phyloP scores from a whole-genome alignment of 495 filamentous ascomycete genomes.

The Aspergillus kassunensis region DNA sequence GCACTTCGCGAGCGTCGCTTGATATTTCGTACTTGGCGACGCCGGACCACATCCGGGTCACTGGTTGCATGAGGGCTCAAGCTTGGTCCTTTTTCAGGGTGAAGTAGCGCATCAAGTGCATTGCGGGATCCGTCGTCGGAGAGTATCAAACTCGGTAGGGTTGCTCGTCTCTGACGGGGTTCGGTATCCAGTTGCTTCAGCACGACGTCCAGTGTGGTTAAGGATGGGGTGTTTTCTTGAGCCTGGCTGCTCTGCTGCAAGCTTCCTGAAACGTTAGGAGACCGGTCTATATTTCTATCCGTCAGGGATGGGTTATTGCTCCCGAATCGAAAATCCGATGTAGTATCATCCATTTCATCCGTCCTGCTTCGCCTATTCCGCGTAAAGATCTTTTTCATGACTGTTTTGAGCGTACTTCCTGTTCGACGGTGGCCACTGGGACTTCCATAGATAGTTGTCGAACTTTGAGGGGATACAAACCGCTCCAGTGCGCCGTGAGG shows the following conservation, averaged over 20 bases:
- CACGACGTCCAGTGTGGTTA: slow-evolving; percentile 21
- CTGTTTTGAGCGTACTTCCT: slow-evolving; percentile 43
- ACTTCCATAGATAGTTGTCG: slow-evolving; percentile 23
- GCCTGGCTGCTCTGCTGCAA: slow-evolving; percentile 28
- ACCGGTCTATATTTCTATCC: neutral
- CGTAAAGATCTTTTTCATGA: slow-evolving; percentile 48
- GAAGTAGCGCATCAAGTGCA: slow-evolving; percentile 22
- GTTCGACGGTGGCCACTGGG: slow-evolving; percentile 36
- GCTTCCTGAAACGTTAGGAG: slow-evolving; percentile 19
- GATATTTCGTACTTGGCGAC: slow-evolving; percentile 19
- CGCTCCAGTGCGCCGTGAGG: slow-evolving; percentile 9
- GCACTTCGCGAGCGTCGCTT: slow-evolving; percentile 34
- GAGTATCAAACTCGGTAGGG: slow-evolving; percentile 43
- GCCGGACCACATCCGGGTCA: slow-evolving; percentile 19
- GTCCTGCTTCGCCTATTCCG: slow-evolving; percentile 38
- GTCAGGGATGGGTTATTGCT: neutral
- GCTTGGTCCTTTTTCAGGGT: slow-evolving; percentile 12
- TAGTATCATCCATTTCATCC: slow-evolving; percentile 29
- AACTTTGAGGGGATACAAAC: slow-evolving; percentile 15
- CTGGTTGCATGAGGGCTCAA: slow-evolving; percentile 12
- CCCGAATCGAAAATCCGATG: slow-evolving; percentile 12
- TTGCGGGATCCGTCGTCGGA: slow-evolving; percentile 36
- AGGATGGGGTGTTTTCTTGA: slow-evolving; percentile 20
- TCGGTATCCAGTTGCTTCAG: slow-evolving; percentile 22
- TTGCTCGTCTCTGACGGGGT: slow-evolving; percentile 35